Percentiles rank a stretch among this genome's conserved stretches.
phyloP scores from a whole-genome alignment of 1,139 yeast species.

The Suhomyces atakaporum region DNA sequence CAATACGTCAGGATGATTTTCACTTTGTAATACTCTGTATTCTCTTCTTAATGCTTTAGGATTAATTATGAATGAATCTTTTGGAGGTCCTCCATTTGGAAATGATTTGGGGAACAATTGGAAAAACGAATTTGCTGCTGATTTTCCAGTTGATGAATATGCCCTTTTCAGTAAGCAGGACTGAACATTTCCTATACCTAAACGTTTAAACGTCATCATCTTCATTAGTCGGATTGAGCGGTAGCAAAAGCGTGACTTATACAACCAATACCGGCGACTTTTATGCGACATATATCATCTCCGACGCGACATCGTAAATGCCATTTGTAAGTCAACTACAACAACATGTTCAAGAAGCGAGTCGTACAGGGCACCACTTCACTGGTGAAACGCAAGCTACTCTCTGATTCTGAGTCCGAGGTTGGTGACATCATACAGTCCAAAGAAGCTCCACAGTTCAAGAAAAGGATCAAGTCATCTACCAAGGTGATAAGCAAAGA shows the following conservation, averaged over 20 bases:
- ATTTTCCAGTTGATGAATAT: constrained; percentile 1
- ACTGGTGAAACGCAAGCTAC: constrained; percentile 20
- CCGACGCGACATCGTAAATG: constrained; percentile 4
- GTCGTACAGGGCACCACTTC: constrained; percentile 9
- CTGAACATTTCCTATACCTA: background rate
- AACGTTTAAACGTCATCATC: constrained; percentile 3
- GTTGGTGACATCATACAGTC: constrained; percentile 1
- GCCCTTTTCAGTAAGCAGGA: constrained; percentile 1
- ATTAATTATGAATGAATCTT: constrained; percentile 60
- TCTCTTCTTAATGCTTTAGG: constrained; percentile 63
- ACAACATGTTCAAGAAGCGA: constrained; percentile 39
- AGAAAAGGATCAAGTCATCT: constrained; percentile 6
- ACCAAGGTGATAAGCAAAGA: constrained; percentile 3
- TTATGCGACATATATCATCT: constrained; percentile 3
- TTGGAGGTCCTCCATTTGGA: constrained; percentile 69
- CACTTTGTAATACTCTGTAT: constrained; percentile 69
- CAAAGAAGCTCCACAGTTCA: constrained; percentile 3
- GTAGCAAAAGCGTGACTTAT: constrained; percentile 1
- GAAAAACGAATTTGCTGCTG: constrained; percentile 41
- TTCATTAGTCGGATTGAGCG: background rate
- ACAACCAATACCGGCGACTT: background rate
- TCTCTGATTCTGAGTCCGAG: constrained; percentile 9
- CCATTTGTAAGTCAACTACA: background rate
- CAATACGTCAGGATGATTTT: constrained; percentile 76
- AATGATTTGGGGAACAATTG: constrained; percentile 74